A percentile compares a stretch with the other conserved stretches of the same genome.
Conservation (phyloP, 768 basidiomycete genomes). For the Phlegmacium glaucopus region DNA sequence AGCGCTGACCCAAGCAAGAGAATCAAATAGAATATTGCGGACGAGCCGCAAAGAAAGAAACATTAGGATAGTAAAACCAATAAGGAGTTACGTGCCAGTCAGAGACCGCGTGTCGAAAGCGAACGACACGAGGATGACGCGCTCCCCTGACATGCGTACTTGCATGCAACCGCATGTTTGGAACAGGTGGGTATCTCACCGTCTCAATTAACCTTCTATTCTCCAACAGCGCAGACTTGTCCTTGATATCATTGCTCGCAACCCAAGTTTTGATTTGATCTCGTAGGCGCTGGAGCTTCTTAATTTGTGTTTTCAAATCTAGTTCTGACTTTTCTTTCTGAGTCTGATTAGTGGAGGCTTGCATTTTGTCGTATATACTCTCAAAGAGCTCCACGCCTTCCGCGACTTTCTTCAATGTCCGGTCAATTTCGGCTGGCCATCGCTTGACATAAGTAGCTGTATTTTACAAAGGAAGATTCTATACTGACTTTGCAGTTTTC, state of each 20-base stretch:
- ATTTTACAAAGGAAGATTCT: slow-evolving; percentile 1
- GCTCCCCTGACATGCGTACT: slow-evolving; percentile 7
- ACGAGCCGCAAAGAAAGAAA: slow-evolving; percentile 19
- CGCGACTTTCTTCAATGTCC: slow-evolving; percentile 94
- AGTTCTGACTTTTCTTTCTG: slow-evolving; percentile 53
- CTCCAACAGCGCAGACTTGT: slow-evolving; percentile 89
- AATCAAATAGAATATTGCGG: slow-evolving; percentile 19
- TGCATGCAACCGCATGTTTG: neutral
- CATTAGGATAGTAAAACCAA: slow-evolving; percentile 15
- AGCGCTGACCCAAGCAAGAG: slow-evolving; percentile 20
- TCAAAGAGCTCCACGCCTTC: slow-evolving; percentile 96
- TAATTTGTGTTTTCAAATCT: slow-evolving; percentile 82
- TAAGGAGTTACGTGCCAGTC: slow-evolving; percentile 9
- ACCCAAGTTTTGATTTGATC: slow-evolving; percentile 99
- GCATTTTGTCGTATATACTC: slow-evolving; percentile 98
- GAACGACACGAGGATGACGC: slow-evolving; percentile 11
- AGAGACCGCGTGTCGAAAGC: slow-evolving; percentile 11
- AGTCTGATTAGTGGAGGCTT: slow-evolving; percentile 85
- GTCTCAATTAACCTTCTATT: slow-evolving; percentile 97
- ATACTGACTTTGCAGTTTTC: slow-evolving; percentile 81
- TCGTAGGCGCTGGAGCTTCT: slow-evolving; percentile 97
- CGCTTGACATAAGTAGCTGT: slow-evolving; percentile 4
- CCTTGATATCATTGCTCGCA: slow-evolving; percentile 97
- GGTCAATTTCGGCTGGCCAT: slow-evolving; percentile 90
- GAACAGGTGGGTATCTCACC: slow-evolving; percentile 47